Conservation (phyloP, 768 basidiomycete genomes). For the Lentinus brumalis region DNA sequence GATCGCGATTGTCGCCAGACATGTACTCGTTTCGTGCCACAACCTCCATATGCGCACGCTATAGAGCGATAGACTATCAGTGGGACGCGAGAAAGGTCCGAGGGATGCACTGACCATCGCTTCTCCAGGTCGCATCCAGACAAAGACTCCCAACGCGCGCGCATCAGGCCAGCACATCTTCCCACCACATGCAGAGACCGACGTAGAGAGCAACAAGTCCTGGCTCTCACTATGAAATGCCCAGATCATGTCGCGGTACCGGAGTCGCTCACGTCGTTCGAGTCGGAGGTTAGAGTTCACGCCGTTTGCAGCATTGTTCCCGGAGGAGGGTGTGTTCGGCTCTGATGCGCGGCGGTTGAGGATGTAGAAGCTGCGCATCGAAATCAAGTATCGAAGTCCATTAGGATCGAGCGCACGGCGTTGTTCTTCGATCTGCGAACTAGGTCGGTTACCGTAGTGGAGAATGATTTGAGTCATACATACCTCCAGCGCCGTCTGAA, state of each 20-base stretch:
- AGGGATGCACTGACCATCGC: constrained; percentile 58
- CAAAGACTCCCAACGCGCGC: constrained; percentile 77
- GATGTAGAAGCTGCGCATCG: constrained; percentile 90
- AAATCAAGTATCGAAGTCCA: constrained; percentile 90
- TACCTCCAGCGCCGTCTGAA: constrained; percentile 87
- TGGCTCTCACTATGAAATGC: constrained; percentile 96
- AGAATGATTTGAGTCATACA: not conserved
- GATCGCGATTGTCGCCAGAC: constrained; percentile 84
- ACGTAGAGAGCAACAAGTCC: constrained; percentile 73
- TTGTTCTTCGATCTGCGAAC: constrained; percentile 61
- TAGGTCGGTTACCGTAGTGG: not conserved
- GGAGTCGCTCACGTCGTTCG: constrained; percentile 72
- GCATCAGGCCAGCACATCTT: constrained; percentile 94
- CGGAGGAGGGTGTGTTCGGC: constrained; percentile 48
- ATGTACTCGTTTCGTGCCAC: constrained; percentile 94
- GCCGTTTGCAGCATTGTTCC: constrained; percentile 31
- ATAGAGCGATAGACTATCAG: not conserved
- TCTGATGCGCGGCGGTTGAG: constrained; percentile 65
- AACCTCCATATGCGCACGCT: constrained; percentile 83
- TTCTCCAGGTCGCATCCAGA: constrained; percentile 86
- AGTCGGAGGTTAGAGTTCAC: constrained; percentile 39
- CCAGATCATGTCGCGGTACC: constrained; percentile 96
- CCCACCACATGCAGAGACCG: constrained; percentile 69
- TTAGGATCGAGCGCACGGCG: constrained; percentile 89
- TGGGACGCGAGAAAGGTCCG: not conserved